phyloP scores from a whole-genome alignment of 805 yeast genomes.

The Starmerella gropengiesseri region DNA sequence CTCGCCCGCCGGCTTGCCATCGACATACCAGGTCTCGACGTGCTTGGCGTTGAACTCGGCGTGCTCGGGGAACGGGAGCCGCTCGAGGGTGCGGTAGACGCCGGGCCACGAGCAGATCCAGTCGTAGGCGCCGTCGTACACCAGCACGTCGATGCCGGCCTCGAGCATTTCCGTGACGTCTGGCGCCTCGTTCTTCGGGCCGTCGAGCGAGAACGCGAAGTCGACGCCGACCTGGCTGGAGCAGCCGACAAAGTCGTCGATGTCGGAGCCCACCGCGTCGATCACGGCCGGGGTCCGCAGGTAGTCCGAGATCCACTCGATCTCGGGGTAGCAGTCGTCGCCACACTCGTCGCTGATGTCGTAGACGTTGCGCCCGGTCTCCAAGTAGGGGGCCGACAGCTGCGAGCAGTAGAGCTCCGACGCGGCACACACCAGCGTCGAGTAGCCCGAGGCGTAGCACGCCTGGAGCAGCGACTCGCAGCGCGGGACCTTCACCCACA shows the following conservation, averaged over 20 bases:
- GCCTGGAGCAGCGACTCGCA: slow-evolving; percentile 64
- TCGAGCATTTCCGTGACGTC: slow-evolving; percentile 64
- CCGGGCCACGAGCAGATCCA: slow-evolving; percentile 97
- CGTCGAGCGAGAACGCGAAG: slow-evolving; percentile 80
- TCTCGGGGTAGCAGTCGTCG: slow-evolving; percentile 67
- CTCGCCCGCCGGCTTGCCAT: slow-evolving; percentile 48
- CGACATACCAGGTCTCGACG: slow-evolving; percentile 32
- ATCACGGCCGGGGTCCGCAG: slow-evolving; percentile 68
- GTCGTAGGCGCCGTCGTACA: slow-evolving; percentile 94
- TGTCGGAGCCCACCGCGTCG: slow-evolving; percentile 83
- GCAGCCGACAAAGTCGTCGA: slow-evolving; percentile 41
- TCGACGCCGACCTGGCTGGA: slow-evolving; percentile 67
- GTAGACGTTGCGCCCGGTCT: slow-evolving; percentile 82
- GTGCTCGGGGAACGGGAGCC: slow-evolving; percentile 53
- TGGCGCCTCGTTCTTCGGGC: slow-evolving; percentile 77
- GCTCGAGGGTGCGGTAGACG: slow-evolving; percentile 72
- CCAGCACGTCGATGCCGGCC: slow-evolving; percentile 62
- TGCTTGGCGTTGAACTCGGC: slow-evolving; percentile 41
- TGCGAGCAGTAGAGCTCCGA: slow-evolving; percentile 73
- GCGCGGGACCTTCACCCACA: slow-evolving; percentile 60
- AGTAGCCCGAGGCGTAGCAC: slow-evolving; percentile 66
- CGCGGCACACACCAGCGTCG: slow-evolving; percentile 72
- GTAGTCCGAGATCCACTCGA: slow-evolving; percentile 65
- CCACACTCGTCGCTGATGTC: slow-evolving; percentile 74
- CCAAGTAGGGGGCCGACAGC: slow-evolving; percentile 69